Conservation (phyloP, 805 yeast species). For the Candida orba region DNA sequence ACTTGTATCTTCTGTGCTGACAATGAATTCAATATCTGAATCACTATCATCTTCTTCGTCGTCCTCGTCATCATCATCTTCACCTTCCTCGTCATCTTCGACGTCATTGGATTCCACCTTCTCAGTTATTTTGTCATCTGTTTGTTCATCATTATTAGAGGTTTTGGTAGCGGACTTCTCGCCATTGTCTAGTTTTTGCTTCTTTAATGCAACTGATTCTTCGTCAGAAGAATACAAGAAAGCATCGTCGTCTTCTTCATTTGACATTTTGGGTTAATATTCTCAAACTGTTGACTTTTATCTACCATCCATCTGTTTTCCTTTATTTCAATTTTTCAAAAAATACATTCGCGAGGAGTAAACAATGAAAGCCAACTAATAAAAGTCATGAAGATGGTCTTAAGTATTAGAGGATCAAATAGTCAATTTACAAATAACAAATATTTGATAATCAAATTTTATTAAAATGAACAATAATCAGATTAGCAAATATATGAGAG, state of each 20-base stretch:
- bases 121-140: neutral
- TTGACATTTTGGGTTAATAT: constrained; percentile 11
- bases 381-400: too few relatives aligned
- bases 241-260: constrained; percentile 60
- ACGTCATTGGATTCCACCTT: neutral
- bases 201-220: constrained; percentile 5
- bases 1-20: constrained; percentile 36
- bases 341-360: too few relatives aligned
- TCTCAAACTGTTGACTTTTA: too few relatives aligned
- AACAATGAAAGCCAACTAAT: too few relatives aligned
- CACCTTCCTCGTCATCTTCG: constrained; percentile 12
- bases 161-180: neutral
- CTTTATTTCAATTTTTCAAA: too few relatives aligned
- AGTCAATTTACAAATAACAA: too few relatives aligned
- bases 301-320: too few relatives aligned
- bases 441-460: too few relatives aligned
- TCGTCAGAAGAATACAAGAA: constrained; percentile 30
- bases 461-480: too few relatives aligned
- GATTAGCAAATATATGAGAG: too few relatives aligned
- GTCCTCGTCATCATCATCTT: constrained; percentile 6
- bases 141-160: neutral
- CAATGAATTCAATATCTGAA: constrained; percentile 79
- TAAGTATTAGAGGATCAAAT: too few relatives aligned
- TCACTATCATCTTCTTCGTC: constrained; percentile 36
- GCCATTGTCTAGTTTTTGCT: constrained; percentile 12